These are phyloP conservation scores for Globisporangium nunn DNA, from an alignment of 352 stramenopile genomes.

Conservation along the genomic window DNA sequence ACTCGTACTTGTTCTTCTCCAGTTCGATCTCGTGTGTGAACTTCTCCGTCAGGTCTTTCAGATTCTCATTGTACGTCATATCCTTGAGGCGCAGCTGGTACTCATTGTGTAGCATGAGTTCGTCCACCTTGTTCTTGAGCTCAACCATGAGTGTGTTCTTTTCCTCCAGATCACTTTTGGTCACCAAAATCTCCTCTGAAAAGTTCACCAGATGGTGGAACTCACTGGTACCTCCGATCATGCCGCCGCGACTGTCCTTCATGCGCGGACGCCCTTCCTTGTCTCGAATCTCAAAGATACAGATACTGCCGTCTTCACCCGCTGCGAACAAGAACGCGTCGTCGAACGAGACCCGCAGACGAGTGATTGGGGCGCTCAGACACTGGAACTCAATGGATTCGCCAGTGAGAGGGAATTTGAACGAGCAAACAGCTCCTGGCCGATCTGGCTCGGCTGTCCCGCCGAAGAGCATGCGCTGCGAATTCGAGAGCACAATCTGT, in stretches of 20 bases:
- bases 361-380: conserved; percentile 57
- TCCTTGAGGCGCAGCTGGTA: conserved; percentile 94
- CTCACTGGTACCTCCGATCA: conserved; percentile 14
- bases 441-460: conserved; percentile 60
- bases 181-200: conserved; percentile 91
- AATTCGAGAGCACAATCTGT: conserved; percentile 81
- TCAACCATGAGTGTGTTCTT: conserved; percentile 89
- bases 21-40: conserved; percentile 90
- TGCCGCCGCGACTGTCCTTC: conserved; percentile 17
- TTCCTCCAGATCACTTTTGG: conserved; percentile 91
- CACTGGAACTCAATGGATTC: conserved; percentile 82
- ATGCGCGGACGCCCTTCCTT: conserved; percentile 30
- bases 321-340: conserved; percentile 89
- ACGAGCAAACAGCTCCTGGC: conserved; percentile 61
- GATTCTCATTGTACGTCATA: conserved; percentile 94
- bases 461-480: conserved; percentile 88
- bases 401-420: conserved; percentile 85
- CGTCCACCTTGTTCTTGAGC: conserved; percentile 92
- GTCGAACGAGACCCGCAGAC: conserved; percentile 76
- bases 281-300: conserved; percentile 85
- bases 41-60: conserved; percentile 93
- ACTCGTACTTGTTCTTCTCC: conserved; percentile 91
- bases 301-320: conserved; percentile 90
- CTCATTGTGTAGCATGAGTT: conserved; percentile 92
- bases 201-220: conserved; percentile 91